phyloP scores from a whole-genome alignment of 306 rosid genomes.

The Pterocarpus santalinus region DNA sequence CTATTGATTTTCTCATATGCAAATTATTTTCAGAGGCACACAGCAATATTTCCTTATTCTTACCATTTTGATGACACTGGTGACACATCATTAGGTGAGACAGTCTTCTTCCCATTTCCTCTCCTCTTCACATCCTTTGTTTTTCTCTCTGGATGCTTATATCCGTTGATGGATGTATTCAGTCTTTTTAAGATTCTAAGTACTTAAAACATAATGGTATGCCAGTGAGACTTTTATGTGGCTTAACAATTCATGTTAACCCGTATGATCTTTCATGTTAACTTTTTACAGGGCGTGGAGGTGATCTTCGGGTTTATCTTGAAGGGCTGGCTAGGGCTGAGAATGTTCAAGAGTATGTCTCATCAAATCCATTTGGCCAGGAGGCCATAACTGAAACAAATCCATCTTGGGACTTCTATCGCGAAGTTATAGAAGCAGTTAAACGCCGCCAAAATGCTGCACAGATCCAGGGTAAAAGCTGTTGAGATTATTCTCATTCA shows the following conservation, averaged over 20 bases:
- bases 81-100: conserved; percentile 85
- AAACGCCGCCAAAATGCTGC: conserved; percentile 10
- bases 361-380: conserved; percentile 79
- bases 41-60: conserved; percentile 82
- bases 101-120: conserved; percentile 24
- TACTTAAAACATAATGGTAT: neutral
- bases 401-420: conserved; percentile 69
- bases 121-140: neutral
- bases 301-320: conserved; percentile 74
- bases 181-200: neutral
- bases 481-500: neutral
- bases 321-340: conserved; percentile 71
- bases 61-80: conserved; percentile 51
- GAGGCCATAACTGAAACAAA: conserved; percentile 63
- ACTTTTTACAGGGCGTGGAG: conserved; percentile 70
- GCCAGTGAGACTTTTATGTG: neutral
- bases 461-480: neutral
- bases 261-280: neutral
- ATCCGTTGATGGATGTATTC: neutral
- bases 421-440: conserved; percentile 40
- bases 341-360: conserved; percentile 68
- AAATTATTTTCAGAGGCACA: conserved; percentile 66
- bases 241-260: conserved; percentile 20
- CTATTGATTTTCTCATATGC: conserved; percentile 31
- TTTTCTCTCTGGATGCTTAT: conserved; percentile 12